Base-by-base conservation (phyloP, 176 grass and related monocot genomes). In the Urochloa ruziziensis region DNA sequence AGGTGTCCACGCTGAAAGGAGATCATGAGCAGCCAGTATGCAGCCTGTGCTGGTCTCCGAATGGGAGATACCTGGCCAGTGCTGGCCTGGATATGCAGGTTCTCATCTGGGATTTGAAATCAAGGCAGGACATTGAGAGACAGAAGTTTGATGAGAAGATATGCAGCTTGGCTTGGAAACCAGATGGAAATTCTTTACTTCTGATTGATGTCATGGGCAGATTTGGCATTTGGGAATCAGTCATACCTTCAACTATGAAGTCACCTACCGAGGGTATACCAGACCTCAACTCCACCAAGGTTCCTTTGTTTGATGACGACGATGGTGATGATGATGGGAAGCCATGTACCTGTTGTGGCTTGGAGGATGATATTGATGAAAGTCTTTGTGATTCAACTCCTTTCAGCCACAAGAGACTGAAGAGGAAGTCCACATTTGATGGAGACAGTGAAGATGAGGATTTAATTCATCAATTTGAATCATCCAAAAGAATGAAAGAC, bases 61-160 rank as follows among this genome's bases (percentile, higher is more conserved):
- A 95, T 82, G 96, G 96, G 28, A 90, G 89, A 62, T 98, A 95
- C 70, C 76, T 95, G 27, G 96, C 85, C n/a, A 95, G 82, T 80
- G 84, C 92, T 6, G 82, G 91, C n/a, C 57, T 98, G 36, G 96
- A 98, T 79, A 95, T 74, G 78, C 96, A 95, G 77, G 89, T 98
- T 34, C 65, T 98, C 44, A 91, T 98, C 62, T 98, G 96, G 96
- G 96, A 98, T 93, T 87, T 93, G n/a, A 94, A 95, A 39, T 83
- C 90, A 15, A 98, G 86, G 87, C 96, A 93, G 85, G 96, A 95
- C 66, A 95, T 98, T 62, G 96, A 98, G 79, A 90, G 91, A 61
- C 92, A 98, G 52, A 95, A 95, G 82, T 91, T 95, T 77, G 89
- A 98, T 54, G 93, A 95, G 32, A 91, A 43, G 34, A 72, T 98